Conservation (phyloP, 2,329 filamentous ascomycete species). For the Calonectria honghensis region DNA sequence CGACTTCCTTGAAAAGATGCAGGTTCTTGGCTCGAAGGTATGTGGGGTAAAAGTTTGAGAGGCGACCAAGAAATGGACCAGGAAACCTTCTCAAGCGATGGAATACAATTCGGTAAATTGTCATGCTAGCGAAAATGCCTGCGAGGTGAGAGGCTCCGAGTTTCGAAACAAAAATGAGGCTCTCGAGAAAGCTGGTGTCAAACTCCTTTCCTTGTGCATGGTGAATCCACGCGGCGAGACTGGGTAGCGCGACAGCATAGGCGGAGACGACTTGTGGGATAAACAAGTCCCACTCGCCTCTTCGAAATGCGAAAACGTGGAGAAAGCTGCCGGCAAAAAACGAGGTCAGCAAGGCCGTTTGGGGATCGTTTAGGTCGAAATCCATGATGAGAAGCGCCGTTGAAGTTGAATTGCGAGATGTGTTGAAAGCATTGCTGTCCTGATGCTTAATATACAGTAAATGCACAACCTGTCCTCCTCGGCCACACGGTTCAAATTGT, state of each 20-base stretch:
- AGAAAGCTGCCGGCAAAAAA: constrained; percentile 3
- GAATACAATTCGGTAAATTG: constrained; percentile 42
- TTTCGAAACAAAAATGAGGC: background rate
- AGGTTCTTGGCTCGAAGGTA: constrained; percentile 47
- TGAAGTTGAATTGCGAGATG: background rate
- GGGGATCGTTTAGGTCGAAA: constrained; percentile 10
- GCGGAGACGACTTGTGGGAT: background rate
- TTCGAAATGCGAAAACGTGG: constrained; percentile 12
- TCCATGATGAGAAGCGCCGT: background rate
- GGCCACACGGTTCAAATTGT: constrained; percentile 21
- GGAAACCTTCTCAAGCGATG: constrained; percentile 55
- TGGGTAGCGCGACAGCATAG: background rate
- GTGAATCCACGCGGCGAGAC: constrained; percentile 12
- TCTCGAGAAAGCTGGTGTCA: background rate
- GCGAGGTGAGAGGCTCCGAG: background rate
- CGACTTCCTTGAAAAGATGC: constrained; percentile 53
- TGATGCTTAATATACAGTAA: background rate
- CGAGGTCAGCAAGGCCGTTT: constrained; percentile 13
- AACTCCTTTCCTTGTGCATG: background rate
- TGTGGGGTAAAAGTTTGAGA: constrained; percentile 54
- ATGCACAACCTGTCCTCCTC: background rate
- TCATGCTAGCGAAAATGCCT: constrained; percentile 33
- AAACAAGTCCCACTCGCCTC: constrained; percentile 17
- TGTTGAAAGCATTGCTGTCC: background rate
- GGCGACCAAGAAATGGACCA: constrained; percentile 52